These are phyloP conservation scores for Conticribra guillardii DNA, from an alignment of 108 stramenopile genomes.

Conservation along the genomic window DNA sequence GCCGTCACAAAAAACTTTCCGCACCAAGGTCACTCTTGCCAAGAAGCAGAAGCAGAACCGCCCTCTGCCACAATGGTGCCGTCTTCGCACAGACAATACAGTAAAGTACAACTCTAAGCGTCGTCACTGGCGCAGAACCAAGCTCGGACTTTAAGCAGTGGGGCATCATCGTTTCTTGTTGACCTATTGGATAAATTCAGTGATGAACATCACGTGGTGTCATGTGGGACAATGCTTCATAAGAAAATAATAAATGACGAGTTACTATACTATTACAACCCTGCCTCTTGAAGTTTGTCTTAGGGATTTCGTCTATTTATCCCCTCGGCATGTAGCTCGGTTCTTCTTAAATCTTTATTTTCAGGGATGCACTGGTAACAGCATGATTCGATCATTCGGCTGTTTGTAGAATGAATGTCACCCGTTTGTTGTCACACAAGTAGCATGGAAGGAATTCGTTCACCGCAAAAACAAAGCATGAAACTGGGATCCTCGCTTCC, in stretches of 20 bases:
- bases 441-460: too few species aligned
- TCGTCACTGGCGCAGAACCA: slow-evolving; percentile 99
- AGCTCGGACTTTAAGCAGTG: slow-evolving; percentile 98
- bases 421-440: too few species aligned
- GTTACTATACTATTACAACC: slow-evolving; percentile 16
- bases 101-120: slow-evolving; percentile 99
- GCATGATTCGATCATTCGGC: too few species aligned
- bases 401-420: too few species aligned
- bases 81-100: slow-evolving; percentile 97
- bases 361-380: too few species aligned
- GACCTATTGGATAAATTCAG: slow-evolving; percentile 4
- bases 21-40: slow-evolving; percentile 99
- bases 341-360: too few species aligned
- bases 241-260: slow-evolving; percentile 11
- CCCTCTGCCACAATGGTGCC: slow-evolving; percentile 99
- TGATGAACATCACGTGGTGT: neutral
- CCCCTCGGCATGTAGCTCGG: too few species aligned
- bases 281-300: too few species aligned
- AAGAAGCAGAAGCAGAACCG: slow-evolving; percentile 99
- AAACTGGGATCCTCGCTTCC: too few species aligned
- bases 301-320: too few species aligned
- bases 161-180: slow-evolving; percentile 13
- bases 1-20: slow-evolving; percentile 99
- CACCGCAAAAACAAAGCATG: too few species aligned
- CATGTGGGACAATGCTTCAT: slow-evolving; percentile 17